A percentile compares a stretch with the other conserved stretches of the same genome.
phyloP scores from a whole-genome alignment of 1,139 yeast species.

The Magnusiomyces magnusii region DNA sequence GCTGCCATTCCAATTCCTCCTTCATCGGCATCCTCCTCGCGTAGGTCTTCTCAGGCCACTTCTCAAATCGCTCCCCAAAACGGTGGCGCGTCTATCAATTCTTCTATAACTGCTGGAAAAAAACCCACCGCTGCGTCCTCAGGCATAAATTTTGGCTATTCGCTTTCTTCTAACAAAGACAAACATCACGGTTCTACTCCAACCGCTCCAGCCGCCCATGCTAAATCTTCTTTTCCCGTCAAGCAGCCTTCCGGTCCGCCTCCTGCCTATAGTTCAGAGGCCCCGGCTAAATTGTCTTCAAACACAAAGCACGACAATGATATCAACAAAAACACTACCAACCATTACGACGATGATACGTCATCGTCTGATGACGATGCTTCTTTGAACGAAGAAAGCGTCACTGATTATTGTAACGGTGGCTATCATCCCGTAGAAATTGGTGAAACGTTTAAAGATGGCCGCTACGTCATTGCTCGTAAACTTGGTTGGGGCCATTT shows the following conservation, averaged over 20 bases:
- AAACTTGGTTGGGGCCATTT: conserved; percentile 93
- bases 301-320: no score
- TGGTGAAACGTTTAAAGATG: conserved; percentile 58
- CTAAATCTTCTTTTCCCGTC: background rate
- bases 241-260: background rate
- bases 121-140: background rate
- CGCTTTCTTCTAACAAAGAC: background rate
- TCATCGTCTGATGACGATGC: conserved; percentile 6
- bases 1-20: background rate
- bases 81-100: background rate
- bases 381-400: conserved; percentile 52
- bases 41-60: background rate
- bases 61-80: background rate
- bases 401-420: conserved; percentile 65
- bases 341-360: background rate
- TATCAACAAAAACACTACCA: background rate
- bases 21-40: background rate
- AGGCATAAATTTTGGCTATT: background rate
- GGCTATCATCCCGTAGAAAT: conserved; percentile 83
- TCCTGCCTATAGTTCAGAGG: background rate
- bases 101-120: background rate
- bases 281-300: background rate
- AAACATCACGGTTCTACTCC: background rate
- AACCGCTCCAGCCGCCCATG: background rate
- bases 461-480: conserved; percentile 58